Conservation (phyloP, 2,329 filamentous ascomycete genomes). For the Xylaria polymorpha region DNA sequence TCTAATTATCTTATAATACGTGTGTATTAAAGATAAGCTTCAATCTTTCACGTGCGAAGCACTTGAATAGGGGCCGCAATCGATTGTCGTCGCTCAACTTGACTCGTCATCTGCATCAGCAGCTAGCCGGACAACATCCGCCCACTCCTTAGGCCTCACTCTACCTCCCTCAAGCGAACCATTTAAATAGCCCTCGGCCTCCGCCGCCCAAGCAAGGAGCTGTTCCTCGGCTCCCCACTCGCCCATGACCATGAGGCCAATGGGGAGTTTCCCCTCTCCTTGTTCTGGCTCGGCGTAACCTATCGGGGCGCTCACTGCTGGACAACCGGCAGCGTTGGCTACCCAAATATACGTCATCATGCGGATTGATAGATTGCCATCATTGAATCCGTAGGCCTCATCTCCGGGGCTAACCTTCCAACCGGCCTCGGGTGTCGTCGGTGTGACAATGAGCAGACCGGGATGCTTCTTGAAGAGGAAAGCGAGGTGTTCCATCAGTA, state of each 20-base stretch:
- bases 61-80: not conserved
- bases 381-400: conserved; percentile 76
- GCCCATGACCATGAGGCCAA: conserved; percentile 72
- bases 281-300: conserved; percentile 73
- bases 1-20: conserved; percentile 1
- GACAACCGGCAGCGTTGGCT: conserved; percentile 83
- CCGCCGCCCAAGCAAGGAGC: conserved; percentile 69
- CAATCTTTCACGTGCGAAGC: not conserved
- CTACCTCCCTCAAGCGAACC: conserved; percentile 61
- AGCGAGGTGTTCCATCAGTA: conserved; percentile 65
- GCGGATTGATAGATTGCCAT: conserved; percentile 77
- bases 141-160: conserved; percentile 65
- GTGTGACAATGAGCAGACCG: conserved; percentile 81
- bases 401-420: conserved; percentile 73
- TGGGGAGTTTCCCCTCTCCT: conserved; percentile 68
- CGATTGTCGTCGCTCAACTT: conserved; percentile 9
- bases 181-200: conserved; percentile 67
- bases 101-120: conserved; percentile 17
- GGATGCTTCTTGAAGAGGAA: conserved; percentile 72
- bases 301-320: conserved; percentile 78
- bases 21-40: not conserved
- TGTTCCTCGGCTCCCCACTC: conserved; percentile 76
- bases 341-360: conserved; percentile 90
- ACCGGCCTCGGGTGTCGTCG: conserved; percentile 79
- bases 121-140: conserved; percentile 63